Base-by-base conservation (phyloP, 116 monocot species). In the Iris pallida region DNA sequence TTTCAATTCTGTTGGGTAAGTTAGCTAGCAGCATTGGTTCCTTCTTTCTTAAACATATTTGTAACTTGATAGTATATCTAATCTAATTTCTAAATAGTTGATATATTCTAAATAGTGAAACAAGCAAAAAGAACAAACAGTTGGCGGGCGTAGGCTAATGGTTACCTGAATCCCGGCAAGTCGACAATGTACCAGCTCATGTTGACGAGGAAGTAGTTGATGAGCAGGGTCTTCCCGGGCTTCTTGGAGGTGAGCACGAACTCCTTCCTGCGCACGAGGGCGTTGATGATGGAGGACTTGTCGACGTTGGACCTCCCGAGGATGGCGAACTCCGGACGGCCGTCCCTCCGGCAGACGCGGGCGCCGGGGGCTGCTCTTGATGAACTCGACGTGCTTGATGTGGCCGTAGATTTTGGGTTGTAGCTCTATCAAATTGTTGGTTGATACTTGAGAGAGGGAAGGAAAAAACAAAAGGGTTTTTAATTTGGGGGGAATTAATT, bases 141-240 rank as follows among this genome's bases (percentile, higher is more conserved):
- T n/a, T 64, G 53, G 10, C 16, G 5, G 42, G n/a, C n/a, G n/a
- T n/a, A n/a, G n/a, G n/a, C n/a, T n/a, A n/a, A n/a, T n/a, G n/a
- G n/a, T 55, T 72, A 85, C 85, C 85, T 81, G 41, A 81, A 85
- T 16, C 85, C 85, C 42, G 85, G 85, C 57, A 85, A 59, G 65
- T 85, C 85, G 7, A 85, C 85, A 60, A 85, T 69, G 63, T 85
- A 85, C 85, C 85, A 85, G 55, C 85, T 85, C 16, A 74, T 85
- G 65, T 94, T 93, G 54, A 99, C 75, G 76, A 93, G 74, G 79
- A 99, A 99, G 66, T 99, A 94, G 80, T 99, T 99, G 11, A 99
- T 93, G 12, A 90, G 78, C 64, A 90, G 99, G 4, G 99, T 99
- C 75, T 99, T 99, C 61, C 99, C 91, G 66, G 95, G 95, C 62